Percentiles rank a stretch among this genome's conserved stretches.
Evolutionary conservation across 371 early-diverging fungal genomes (phyloP).

Genomic region (Circinella umbellata): DNA sequence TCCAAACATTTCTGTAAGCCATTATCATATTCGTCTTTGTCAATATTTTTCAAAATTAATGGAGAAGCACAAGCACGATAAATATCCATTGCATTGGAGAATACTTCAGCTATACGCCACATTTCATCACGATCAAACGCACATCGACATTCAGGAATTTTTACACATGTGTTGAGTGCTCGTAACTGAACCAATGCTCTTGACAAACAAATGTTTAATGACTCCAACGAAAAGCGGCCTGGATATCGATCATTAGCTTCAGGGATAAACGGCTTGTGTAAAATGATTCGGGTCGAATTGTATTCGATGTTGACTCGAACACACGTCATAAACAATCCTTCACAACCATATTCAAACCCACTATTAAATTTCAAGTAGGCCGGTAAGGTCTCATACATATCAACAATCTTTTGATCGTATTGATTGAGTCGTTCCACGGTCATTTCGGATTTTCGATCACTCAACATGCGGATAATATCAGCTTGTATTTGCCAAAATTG

Average conservation of each 20-base stretch:
- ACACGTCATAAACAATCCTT: constrained; percentile 44
- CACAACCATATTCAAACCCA: constrained; percentile 51
- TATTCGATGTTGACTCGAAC: constrained; percentile 53
- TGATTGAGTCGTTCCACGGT: constrained; percentile 43
- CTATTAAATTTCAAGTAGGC: constrained; percentile 45
- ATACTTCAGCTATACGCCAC: constrained; percentile 45
- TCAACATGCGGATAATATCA: constrained; percentile 38
- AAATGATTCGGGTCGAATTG: constrained; percentile 50
- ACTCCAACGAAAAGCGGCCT: constrained; percentile 36
- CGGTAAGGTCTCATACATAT: constrained; percentile 36
- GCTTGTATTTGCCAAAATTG: constrained; percentile 49
- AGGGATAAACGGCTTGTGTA: constrained; percentile 53
- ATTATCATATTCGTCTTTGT: constrained; percentile 31
- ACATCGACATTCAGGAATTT: constrained; percentile 36
- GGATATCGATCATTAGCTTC: constrained; percentile 39
- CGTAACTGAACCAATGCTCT: constrained; percentile 39
- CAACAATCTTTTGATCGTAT: constrained; percentile 37
- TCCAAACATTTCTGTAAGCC: constrained; percentile 35
- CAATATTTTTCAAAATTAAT: constrained; percentile 29
- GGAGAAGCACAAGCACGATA: constrained; percentile 37
- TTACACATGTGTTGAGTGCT: constrained; percentile 34
- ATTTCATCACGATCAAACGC: constrained; percentile 54
- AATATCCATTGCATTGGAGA: constrained; percentile 43
- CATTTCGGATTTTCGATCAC: constrained; percentile 51
- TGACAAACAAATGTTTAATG: constrained; percentile 47